These are phyloP conservation scores for Marasmius sp. DNA, from an alignment of 1,284 basidiomycete genomes.

Conservation along the genomic window DNA sequence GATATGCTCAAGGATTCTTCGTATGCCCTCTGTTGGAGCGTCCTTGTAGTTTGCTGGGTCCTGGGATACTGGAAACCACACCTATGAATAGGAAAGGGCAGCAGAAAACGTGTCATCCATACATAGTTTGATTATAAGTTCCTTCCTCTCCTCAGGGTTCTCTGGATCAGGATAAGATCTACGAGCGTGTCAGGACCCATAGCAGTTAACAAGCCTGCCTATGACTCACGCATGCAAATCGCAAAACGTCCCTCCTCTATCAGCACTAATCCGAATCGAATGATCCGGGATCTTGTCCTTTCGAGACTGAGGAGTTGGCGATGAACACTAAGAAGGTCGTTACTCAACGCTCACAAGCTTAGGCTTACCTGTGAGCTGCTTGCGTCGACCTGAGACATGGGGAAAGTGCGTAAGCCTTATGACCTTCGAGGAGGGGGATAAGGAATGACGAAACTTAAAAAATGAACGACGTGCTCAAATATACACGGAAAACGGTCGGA, in stretches of 20 bases:
- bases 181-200: conserved; percentile 1
- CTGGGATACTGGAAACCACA: conserved; percentile 67
- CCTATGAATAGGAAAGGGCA: neutral
- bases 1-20: conserved; percentile 84
- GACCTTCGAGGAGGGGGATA: neutral
- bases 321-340: neutral
- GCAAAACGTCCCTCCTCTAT: conserved; percentile 35
- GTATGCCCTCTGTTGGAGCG: conserved; percentile 93
- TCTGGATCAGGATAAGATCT: conserved; percentile 76
- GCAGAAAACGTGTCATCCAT: conserved; percentile 26
- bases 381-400: neutral
- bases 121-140: conserved; percentile 82
- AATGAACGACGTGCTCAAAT: neutral
- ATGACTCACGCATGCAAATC: conserved; percentile 71
- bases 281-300: conserved; percentile 17
- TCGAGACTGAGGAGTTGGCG: neutral
- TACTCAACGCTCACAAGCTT: neutral
- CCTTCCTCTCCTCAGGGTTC: conserved; percentile 57
- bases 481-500: neutral
- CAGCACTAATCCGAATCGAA: conserved; percentile 55
- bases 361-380: neutral
- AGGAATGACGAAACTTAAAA: neutral
- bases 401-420: neutral
- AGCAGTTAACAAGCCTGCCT: neutral
- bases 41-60: conserved; percentile 87